Base-by-base conservation (phyloP, 2,329 filamentous ascomycete genomes). In the Falciphora oryzae region DNA sequence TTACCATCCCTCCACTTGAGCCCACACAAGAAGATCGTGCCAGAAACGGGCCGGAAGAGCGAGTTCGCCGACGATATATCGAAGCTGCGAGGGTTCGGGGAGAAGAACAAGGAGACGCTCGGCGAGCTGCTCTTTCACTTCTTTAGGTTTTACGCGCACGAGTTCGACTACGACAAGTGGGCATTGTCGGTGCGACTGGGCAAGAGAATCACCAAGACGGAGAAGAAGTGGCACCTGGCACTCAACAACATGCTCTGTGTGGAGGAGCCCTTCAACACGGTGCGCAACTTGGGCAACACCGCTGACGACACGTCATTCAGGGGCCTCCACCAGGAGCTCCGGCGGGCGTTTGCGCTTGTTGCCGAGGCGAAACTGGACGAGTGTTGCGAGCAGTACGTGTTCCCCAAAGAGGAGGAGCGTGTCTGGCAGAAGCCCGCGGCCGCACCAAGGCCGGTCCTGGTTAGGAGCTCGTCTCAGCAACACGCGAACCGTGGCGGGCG, bases 271-370 rank as follows among this genome's bases (percentile, higher is more conserved):
- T 99, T 99, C 81, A 99, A 97, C 71, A 89, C 84, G 4, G 83
- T 84, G 50, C 87, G 95, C 57, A 99, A 99, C 74, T 81, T 99
- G 59, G 95, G 93, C 57, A 99, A 99, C 71, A 98, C 95, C 2
- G 95, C 93, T 11, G 95, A 99, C 73, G 93, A 97, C 74, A 96
- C 91, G 58, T 94, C 95, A 0, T 97, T 97, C 77, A 87, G 90
- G 62, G 95, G 95, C 1, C 85, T 99, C 35, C 95, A 99, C 74
- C 77, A 92, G 69, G 95, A 99, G 77, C 81, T 99, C 62, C 87
- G 95, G 67, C 85, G 93, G 69, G 95, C 95, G 0, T 98, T 97
- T 73, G 90, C 93, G 65, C 78, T 92, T 64, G 85, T 97, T 25
- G 87, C 90, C 1, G 85, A 90, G 63, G 91, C 87, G 28, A 92